Conservation (phyloP, 768 basidiomycete species). For the Lactarius evosmus region DNA sequence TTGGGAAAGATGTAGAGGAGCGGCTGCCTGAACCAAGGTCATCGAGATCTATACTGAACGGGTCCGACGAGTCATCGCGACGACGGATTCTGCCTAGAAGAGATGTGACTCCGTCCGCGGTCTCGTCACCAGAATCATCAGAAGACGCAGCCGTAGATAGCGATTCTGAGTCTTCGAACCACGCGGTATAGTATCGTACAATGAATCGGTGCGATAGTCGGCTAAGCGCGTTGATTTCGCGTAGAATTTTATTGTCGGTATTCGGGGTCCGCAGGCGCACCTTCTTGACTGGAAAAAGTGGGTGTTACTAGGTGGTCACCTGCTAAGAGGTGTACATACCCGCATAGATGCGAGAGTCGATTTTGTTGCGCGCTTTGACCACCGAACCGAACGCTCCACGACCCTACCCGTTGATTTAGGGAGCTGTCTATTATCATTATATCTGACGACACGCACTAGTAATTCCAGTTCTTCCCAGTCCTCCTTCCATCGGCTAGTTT, state of each 20-base stretch:
- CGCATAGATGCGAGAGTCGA: constrained; percentile 82
- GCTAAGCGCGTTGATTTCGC: constrained; percentile 89
- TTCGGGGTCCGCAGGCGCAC: constrained; percentile 74
- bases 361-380: constrained; percentile 87
- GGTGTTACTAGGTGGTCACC: background rate
- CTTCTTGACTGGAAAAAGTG: constrained; percentile 66
- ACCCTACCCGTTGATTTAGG: constrained; percentile 47
- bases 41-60: constrained; percentile 64
- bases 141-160: constrained; percentile 48
- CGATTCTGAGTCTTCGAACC: constrained; percentile 72
- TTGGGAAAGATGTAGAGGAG: constrained; percentile 71
- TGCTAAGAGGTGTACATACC: constrained; percentile 39
- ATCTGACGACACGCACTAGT: constrained; percentile 43
- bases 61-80: constrained; percentile 37
- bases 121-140: constrained; percentile 38
- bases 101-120: constrained; percentile 52
- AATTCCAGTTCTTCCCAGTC: constrained; percentile 94
- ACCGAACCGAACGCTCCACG: constrained; percentile 93
- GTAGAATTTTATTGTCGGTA: constrained; percentile 82
- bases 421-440: background rate
- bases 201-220: constrained; percentile 85
- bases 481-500: constrained; percentile 80
- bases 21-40: constrained; percentile 48
- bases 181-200: constrained; percentile 88
- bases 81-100: constrained; percentile 44